Evolutionary conservation across 176 grass and related monocot species (phyloP), one percentile per base, ranked within the genome.

Genomic region (Carex myosuroides): DNA sequence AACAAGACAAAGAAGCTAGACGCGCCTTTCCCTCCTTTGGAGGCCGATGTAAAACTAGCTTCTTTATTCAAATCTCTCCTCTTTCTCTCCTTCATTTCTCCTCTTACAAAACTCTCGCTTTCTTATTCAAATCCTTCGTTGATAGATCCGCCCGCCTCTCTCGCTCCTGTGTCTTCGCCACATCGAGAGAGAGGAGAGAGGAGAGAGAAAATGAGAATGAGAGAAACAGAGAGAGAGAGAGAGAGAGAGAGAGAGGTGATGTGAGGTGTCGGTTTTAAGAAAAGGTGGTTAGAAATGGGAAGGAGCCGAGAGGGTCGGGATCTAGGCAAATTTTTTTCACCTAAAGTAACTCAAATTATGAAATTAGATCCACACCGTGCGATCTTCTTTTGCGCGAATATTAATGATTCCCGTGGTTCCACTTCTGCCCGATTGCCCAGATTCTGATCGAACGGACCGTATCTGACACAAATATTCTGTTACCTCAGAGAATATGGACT

Each of bases 31-130:
- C 42, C 60, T 10, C 39, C 22, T 52, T 44, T 60, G 16, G 55
- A 58, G 0, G 24, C 50, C 33, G 76, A 35, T 24, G 39, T n/a
- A 44, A 32, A 63, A 17, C 66, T 33, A 13, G 61, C 71, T 53
- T 76, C 87, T 21, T 30, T 57, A 29, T 20, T 65, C 30, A 30
- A 76, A 77, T 78, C 79, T 35, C 79, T 83, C 22, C 88, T 64
- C 42, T 73, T 81, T 46, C 63, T 80, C 85, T 86, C 79, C 77
- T 85, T 89, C 87, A 89, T 89, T 48, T 61, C 39, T 56, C 2
- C 13, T 54, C 42, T 50, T 62, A 64, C 63, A 17, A 60, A 62
- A 30, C 32, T 20, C 79, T 20, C 79, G 48, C n/a, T 35, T 69
- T 20, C 22, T 71, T 37, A 52, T 60, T 39, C 10, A 56, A 78